Percentiles rank a stretch among this genome's conserved stretches.
Conservation (phyloP, 2,329 filamentous ascomycete species). For the Talaromyces sp. region DNA sequence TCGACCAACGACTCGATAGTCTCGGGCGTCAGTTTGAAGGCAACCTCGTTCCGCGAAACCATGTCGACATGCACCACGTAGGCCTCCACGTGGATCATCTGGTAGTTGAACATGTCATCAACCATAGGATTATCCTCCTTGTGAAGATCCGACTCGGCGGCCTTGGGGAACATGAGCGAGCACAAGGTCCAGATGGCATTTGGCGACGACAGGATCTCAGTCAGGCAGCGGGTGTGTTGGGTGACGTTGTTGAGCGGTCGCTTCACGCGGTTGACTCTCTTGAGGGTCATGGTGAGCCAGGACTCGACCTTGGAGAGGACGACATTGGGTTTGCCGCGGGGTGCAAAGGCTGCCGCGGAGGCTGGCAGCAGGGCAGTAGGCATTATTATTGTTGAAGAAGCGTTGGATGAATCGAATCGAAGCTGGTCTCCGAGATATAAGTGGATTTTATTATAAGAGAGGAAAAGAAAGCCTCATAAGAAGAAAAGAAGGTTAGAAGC, state of each 20-base stretch:
- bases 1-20: constrained; percentile 90
- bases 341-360: constrained; percentile 93
- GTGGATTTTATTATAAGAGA: constrained; percentile 18
- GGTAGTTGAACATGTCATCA: constrained; percentile 87
- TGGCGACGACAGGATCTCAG: constrained; percentile 82
- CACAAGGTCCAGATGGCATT: constrained; percentile 94
- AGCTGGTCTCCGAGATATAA: constrained; percentile 36
- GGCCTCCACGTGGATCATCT: constrained; percentile 88
- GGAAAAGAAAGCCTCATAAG: constrained; percentile 18
- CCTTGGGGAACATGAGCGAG: constrained; percentile 88
- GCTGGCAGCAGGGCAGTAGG: constrained; percentile 89
- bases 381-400: constrained; percentile 53
- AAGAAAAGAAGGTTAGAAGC: constrained; percentile 25
- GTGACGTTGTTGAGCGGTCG: constrained; percentile 93
- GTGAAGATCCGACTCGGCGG: constrained; percentile 76
- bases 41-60: constrained; percentile 95
- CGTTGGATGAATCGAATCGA: constrained; percentile 43
- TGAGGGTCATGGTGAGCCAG: constrained; percentile 94
- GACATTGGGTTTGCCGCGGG: constrained; percentile 88
- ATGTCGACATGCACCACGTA: constrained; percentile 99
- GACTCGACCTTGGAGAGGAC: constrained; percentile 91
- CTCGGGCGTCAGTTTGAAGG: constrained; percentile 93
- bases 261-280: constrained; percentile 95
- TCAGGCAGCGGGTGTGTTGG: constrained; percentile 92
- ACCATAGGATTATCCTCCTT: constrained; percentile 77